Percentiles rank a stretch among this genome's conserved stretches.
phyloP scores from a whole-genome alignment of 106 monocot genomes.

The Apostasia ramifera region DNA sequence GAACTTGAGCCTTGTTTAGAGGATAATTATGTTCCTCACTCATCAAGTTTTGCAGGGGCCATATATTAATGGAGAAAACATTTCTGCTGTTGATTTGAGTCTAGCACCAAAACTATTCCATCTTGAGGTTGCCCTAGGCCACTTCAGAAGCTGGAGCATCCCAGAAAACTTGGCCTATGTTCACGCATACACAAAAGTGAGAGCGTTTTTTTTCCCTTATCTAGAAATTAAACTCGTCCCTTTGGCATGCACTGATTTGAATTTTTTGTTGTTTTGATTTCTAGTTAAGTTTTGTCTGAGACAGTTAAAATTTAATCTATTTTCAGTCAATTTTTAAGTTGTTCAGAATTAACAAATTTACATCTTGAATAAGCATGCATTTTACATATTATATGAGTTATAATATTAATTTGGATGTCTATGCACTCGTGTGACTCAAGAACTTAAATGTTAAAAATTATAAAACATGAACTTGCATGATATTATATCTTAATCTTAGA shows the following conservation, averaged over 20 bases:
- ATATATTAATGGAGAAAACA: constrained; percentile 55
- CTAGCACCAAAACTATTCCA: constrained; percentile 83
- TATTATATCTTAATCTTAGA: too few species aligned
- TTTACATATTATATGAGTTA: too few species aligned
- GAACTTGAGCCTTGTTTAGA: too few species aligned
- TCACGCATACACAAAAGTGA: constrained; percentile 68
- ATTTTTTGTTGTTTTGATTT: neutral
- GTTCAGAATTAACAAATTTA: too few species aligned
- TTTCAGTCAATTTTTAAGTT: too few species aligned
- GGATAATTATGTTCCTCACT: neutral
- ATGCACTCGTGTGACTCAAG: too few species aligned
- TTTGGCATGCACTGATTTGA: neutral
- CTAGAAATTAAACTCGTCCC: neutral
- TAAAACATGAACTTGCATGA: too few species aligned
- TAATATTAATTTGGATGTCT: too few species aligned
- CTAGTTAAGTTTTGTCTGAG: too few species aligned
- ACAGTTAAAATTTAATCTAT: neutral
- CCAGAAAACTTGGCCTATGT: constrained; percentile 62
- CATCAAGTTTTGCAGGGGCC: constrained; percentile 56
- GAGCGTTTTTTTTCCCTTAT: neutral
- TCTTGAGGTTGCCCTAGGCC: constrained; percentile 65
- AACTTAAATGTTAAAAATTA: too few species aligned
- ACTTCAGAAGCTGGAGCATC: constrained; percentile 90
- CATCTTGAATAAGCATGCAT: too few species aligned
- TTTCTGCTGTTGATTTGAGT: constrained; percentile 76